Base-by-base conservation (phyloP, 176 grass and related monocot genomes). In the Leersia perrieri region DNA sequence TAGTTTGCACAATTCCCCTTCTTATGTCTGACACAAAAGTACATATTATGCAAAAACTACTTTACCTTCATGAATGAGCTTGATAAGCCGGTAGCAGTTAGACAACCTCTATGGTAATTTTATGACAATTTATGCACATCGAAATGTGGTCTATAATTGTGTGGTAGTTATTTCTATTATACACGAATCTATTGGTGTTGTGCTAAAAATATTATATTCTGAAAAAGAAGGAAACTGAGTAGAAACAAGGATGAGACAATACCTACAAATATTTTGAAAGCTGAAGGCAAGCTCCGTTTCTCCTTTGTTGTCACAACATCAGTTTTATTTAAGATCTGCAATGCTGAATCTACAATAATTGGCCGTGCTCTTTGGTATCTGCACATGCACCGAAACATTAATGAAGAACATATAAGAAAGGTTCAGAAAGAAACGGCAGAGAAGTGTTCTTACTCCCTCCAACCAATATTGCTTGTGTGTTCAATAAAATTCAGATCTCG, bases 221-320 rank as follows among this genome's bases (percentile, higher is more conserved):
- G 7, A 36, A 81, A 81, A 16, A 77, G 20, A 70, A 84, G 68
- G 30, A 68, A 72, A 53, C 12, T 7, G 26, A 70, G 73, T 33
- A 78, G 20, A 32, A 85, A 63, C 34, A 72, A 77, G 83, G 41
- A 64, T 29, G 44, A 94, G 80, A 77, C 70, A 89, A 58, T 95
- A 99, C 96, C 96, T 93, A 89, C 88, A 91, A 99, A 99, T 78
- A 99, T 84, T 91, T 99, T 99, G 89, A 99, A 99, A 80, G 96
- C 87, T 88, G 92, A 86, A 79, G 96, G 96, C 82, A 99, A 58
- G 71, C 96, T 99, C 66, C 96, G 91, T 91, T 91, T 99, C 80
- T 99, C 92, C 72, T 99, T 99, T 88, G 93, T 95, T 79, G 86
- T 95, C 61, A 91, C 73, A 35, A 99, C 85, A 78, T 86, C 85